These are phyloP conservation scores for Arthrobotrys conoides DNA, from an alignment of 2,329 filamentous ascomycete species.

Conservation along the genomic window DNA sequence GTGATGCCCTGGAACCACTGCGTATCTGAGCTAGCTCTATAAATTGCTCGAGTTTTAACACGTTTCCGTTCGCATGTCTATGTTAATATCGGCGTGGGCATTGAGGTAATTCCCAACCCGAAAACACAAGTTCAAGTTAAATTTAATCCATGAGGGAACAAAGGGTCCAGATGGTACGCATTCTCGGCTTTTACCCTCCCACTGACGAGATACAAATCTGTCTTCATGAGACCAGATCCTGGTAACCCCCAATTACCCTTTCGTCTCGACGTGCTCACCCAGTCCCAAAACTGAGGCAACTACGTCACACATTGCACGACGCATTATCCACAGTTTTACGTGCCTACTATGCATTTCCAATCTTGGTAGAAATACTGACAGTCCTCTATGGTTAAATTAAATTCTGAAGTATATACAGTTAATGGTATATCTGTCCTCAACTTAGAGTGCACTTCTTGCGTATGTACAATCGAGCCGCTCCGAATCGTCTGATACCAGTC, in stretches of 20 bases:
- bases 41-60: no score
- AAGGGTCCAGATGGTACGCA: background rate
- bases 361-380: background rate
- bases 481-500: background rate
- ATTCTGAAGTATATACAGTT: background rate
- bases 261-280: background rate
- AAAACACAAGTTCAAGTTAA: no score
- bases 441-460: background rate
- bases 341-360: background rate
- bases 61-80: no score
- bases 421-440: slow-evolving; percentile 4
- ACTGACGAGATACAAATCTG: background rate
- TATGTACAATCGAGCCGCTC: background rate
- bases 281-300: background rate
- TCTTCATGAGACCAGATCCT: background rate
- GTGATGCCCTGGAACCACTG: no score
- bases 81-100: no score
- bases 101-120: no score
- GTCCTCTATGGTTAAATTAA: background rate
- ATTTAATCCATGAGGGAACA: no score
- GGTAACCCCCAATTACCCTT: background rate
- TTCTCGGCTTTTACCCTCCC: background rate
- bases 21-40: no score
- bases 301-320: background rate
- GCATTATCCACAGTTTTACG: background rate